Base-by-base conservation (phyloP, 2,329 filamentous ascomycete genomes). In the Tothia fuscella region DNA sequence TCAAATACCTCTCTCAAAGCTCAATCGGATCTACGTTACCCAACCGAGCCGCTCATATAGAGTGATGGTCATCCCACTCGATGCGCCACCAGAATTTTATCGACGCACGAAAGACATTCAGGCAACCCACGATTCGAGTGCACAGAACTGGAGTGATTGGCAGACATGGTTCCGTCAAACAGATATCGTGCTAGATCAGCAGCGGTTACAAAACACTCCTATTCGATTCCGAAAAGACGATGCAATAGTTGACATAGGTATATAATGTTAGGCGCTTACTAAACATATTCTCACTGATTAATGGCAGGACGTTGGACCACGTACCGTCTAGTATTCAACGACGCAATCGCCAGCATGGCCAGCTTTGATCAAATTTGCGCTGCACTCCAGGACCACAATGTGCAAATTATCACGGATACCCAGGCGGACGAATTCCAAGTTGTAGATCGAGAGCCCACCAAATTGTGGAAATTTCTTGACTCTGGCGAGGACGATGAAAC, bases 231-330 rank as follows among this genome's bases (percentile, higher is more conserved):
- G 30, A 9, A 38, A 41, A n/a, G 35, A 45, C 5, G 22, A 28
- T 29, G 33, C 44, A 12, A 29, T 40, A 13, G 13, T 46, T 40
- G 44, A 46, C 26, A 34, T 46, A 24, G 44, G 39, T 42, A 42
- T 6, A 34, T 42, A 9, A 7, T 7, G 19, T 16, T 20, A 10
- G 9, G 7, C 6, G 6, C 21, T 41, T 9, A 19, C n/a, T 12
- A 6, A 12, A 12, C 14, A 14, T 14, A 34, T 9, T 17, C 12
- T 42, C 6, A 44, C 34, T 16, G 19, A 42, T 22, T 38, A n/a
- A n/a, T 41, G n/a, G 6, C 17, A 42, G 39, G 44, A 6, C 41
- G 43, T 12, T 46, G 44, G 44, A 46, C 28, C 5, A 45, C 42
- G n/a, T 46, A 38, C 19, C 42, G 44, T n/a, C 20, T 46, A 12